A percentile compares a stretch with the other conserved stretches of the same genome.
Conservation (phyloP, 208 protist species). For the Trypanosoma boissoni region DNA sequence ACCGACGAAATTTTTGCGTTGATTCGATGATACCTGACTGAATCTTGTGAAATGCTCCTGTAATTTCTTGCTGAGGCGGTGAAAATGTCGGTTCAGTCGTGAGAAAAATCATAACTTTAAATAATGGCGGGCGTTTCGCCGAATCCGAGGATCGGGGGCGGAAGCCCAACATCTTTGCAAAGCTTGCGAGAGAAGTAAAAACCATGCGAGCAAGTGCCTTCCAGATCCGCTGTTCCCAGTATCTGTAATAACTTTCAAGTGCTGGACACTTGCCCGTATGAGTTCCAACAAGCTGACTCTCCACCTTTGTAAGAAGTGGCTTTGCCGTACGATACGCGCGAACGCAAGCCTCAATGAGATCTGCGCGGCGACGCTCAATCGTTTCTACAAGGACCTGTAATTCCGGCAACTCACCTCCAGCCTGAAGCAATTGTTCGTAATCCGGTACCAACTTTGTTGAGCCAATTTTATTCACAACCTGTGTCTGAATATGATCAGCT, state of each 20-base stretch:
- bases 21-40: conserved; percentile 92
- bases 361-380: conserved; percentile 80
- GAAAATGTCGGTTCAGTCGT: conserved; percentile 90
- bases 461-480: conserved; percentile 90
- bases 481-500: conserved; percentile 90
- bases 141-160: conserved; percentile 30
- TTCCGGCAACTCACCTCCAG: conserved; percentile 85
- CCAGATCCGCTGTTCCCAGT: conserved; percentile 97
- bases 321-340: conserved; percentile 94
- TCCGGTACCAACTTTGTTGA: conserved; percentile 80
- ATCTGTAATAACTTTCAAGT: conserved; percentile 94
- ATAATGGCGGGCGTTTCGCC: conserved; percentile 73
- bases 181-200: conserved; percentile 73
- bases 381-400: conserved; percentile 92
- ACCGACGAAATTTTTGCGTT: conserved; percentile 94
- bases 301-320: conserved; percentile 95
- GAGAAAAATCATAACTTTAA: conserved; percentile 93
- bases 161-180: conserved; percentile 90
- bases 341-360: conserved; percentile 81
- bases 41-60: conserved; percentile 90
- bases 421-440: conserved; percentile 72
- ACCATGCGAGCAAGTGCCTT: conserved; percentile 92
- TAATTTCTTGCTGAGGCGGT: conserved; percentile 94
- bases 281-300: conserved; percentile 91
- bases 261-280: conserved; percentile 88